Evolutionary conservation across 345 rosid genomes (phyloP), one percentile per base, ranked within the genome.

Genomic region (Diplotaxis tenuifolia): DNA sequence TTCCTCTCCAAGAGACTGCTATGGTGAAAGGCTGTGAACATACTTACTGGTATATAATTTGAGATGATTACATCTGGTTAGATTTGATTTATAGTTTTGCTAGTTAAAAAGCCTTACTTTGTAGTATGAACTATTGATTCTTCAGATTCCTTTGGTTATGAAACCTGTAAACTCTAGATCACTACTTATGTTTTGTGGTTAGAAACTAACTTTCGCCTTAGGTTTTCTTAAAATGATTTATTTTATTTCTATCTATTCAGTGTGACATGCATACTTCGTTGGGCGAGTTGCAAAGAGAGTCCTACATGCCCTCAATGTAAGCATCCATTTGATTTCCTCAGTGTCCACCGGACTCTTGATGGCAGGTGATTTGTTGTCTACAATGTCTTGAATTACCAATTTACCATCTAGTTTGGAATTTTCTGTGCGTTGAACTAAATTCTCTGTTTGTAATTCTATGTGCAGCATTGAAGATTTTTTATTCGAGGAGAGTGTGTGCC

Each of bases 11-110:
- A 79, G 98, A 94, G 76, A 91, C 89, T 64, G 96, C 98, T 54
- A 89, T 91, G 68, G 78, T 94, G 38, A 91, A 88, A 82, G 97
- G 91, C 80, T 94, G 98, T 85, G 97, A 94, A 81, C 97, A 94
- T 45, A 83, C 96, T 23, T 94, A 94, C 88, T 94, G 98, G 98
- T 89, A 84, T 71, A 5, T 0, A 5, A 4, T 54, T 25, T 52
- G 38, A 22, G 10, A 23, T 16, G 53, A 21, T 40, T 52, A n/a
- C 25, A 50, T 32, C 20, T 60, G 9, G 1, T 47, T 47, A 0
- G 34, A 11, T 62, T 21, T 20, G 60, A 31, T n/a, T 8, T 21
- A 29, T 71, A 2, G 7, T 22, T 18, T 42, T 40, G 2, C 20
- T 40, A 15, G 55, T 40, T 38, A 6, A 16, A 2, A 19, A 1